A percentile compares a stretch with the other conserved stretches of the same genome.
Evolutionary conservation across 2,329 filamentous ascomycete species (phyloP).

Genomic region (Diaporthe batatas): DNA sequence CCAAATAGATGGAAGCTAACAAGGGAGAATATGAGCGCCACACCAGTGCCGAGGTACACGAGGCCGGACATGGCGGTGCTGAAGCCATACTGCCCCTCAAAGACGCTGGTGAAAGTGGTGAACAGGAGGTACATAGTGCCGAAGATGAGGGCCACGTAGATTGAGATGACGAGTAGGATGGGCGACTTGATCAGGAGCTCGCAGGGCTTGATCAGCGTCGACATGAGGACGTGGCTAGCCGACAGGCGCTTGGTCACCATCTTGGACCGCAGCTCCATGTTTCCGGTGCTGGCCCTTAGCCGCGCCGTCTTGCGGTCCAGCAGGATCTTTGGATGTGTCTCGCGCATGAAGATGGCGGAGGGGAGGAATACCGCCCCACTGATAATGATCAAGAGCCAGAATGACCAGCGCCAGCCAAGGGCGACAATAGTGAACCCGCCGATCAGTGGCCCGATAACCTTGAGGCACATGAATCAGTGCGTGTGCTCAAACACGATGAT

Average conservation of each 20-base stretch:
- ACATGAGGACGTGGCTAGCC: not conserved
- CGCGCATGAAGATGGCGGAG: slow-evolving; percentile 54
- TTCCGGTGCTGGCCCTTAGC: slow-evolving; percentile 58
- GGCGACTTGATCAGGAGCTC: slow-evolving; percentile 66
- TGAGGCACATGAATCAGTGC: not conserved
- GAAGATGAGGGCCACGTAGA: slow-evolving; percentile 55
- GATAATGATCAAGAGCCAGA: slow-evolving; percentile 61
- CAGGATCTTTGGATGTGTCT: slow-evolving; percentile 58
- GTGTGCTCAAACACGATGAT: not conserved
- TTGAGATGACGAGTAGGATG: slow-evolving; percentile 61
- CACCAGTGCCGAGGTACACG: slow-evolving; percentile 61
- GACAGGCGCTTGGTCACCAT: slow-evolving; percentile 26
- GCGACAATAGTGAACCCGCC: slow-evolving; percentile 51
- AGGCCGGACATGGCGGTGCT: slow-evolving; percentile 49
- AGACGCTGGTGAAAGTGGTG: slow-evolving; percentile 56
- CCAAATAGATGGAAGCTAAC: not conserved
- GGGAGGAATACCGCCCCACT: slow-evolving; percentile 52
- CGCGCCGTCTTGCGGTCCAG: slow-evolving; percentile 57
- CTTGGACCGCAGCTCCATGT: slow-evolving; percentile 47
- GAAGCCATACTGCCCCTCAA: slow-evolving; percentile 53
- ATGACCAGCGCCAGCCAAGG: slow-evolving; percentile 65
- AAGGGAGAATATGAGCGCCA: slow-evolving; percentile 36
- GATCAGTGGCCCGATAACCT: slow-evolving; percentile 61
- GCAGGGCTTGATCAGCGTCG: slow-evolving; percentile 53
- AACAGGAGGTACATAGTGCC: slow-evolving; percentile 56